Evolutionary conservation across 441 rosid genomes (phyloP), one percentile per base, ranked within the genome.

Genomic region (Gossypium schwendimanii): DNA sequence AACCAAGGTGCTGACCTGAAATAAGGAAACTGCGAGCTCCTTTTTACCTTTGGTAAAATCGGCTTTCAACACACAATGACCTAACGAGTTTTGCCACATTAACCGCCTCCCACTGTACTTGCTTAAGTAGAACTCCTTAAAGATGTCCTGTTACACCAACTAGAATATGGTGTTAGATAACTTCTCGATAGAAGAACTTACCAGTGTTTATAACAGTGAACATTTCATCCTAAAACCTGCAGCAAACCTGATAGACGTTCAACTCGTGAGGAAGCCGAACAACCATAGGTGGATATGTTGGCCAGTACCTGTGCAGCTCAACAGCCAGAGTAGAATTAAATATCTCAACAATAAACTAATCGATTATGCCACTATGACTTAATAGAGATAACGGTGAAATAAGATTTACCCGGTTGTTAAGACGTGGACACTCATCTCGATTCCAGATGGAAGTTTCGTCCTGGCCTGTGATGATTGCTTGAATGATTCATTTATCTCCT

Each of bases 31-130:
- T 14, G 97, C 94, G 67, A 96, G 88, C 87, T 96, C 99, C 86
- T 91, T 96, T 84, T 84, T 96, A 69, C 94, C 99, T 83, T 83
- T 93, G 0, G 92, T 84, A 80, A 93, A 96, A 75, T 91, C 93
- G 47, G 97, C 92, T 82, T 93, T 96, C 81, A 96, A 81, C 54
- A 91, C 98, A 79, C 98, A 96, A 76, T 96, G 97, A 70, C 97
- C 98, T 81, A 96, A 82, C 36, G 98, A 96, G 73, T 91, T 91
- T 79, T 96, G 98, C 99, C 97, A 96, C 99, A 96, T 96, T 81
- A 96, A 79, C 72, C 96, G 95, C 79, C 98, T 90, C 36, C 99
- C 99, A 79, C 92, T 96, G 75, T 96, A 90, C 80, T 96, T 91
- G 84, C 99, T 91, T 33, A 96, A 81, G 84, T 96, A 96, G 72